phyloP scores from a whole-genome alignment of 495 filamentous ascomycete species.

The Xylaria cubensis region DNA sequence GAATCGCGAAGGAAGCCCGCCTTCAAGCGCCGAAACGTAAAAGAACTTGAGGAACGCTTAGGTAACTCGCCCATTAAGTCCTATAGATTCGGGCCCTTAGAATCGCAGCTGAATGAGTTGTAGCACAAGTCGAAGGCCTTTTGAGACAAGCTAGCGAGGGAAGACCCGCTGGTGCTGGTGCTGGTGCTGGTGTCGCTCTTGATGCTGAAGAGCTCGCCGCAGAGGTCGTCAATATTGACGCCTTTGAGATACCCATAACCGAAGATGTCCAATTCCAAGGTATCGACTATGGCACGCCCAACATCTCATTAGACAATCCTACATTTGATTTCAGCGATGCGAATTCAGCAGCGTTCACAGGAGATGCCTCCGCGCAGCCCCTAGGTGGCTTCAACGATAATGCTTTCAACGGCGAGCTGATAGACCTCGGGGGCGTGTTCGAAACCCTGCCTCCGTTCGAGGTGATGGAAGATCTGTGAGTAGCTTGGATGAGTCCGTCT shows the following conservation, averaged over 20 bases:
- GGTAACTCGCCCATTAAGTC: slow-evolving; percentile 53
- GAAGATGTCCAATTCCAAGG: slow-evolving; percentile 34
- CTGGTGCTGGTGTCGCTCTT: neutral
- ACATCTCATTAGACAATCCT: slow-evolving; percentile 24
- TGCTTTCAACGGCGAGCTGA: slow-evolving; percentile 37
- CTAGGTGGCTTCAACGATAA: slow-evolving; percentile 13
- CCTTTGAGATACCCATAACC: slow-evolving; percentile 22
- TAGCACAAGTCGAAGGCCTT: slow-evolving; percentile 57
- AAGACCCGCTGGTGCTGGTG: neutral
- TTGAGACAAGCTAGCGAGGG: slow-evolving; percentile 45
- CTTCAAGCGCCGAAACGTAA: slow-evolving; percentile 87
- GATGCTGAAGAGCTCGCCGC: neutral
- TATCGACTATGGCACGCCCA: slow-evolving; percentile 31
- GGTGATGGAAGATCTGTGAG: slow-evolving; percentile 58
- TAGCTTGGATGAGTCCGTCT: neutral
- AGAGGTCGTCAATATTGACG: slow-evolving; percentile 14
- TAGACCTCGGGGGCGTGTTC: slow-evolving; percentile 49
- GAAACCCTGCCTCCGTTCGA: slow-evolving; percentile 53
- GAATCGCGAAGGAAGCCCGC: slow-evolving; percentile 86
- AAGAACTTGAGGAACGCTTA: slow-evolving; percentile 80
- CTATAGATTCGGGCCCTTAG: neutral
- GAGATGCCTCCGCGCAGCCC: slow-evolving; percentile 8
- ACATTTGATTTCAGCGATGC: slow-evolving; percentile 27
- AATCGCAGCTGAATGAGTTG: slow-evolving; percentile 17
- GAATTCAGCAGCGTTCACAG: slow-evolving; percentile 23